A percentile compares a stretch with the other conserved stretches of the same genome.
Evolutionary conservation across 1,284 basidiomycete species (phyloP).

Genomic region (Boletus chippewaensis): DNA sequence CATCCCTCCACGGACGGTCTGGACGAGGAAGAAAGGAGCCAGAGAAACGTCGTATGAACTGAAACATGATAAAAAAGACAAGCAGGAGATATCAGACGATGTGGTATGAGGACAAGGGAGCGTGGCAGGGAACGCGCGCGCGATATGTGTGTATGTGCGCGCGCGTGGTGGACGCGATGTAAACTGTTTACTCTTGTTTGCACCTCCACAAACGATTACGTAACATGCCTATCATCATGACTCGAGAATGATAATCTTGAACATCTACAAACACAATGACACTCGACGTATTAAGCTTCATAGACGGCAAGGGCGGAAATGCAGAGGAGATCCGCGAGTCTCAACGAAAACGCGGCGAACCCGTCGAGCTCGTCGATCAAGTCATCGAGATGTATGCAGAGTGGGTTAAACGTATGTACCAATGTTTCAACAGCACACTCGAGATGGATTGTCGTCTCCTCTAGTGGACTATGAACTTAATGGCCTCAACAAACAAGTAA

Average conservation of each 20-base stretch:
- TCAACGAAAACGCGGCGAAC: constrained; percentile 85
- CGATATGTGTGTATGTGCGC: constrained; percentile 6
- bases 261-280: constrained; percentile 42
- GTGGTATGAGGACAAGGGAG: not conserved
- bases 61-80: constrained; percentile 46
- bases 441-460: not conserved
- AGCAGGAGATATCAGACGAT: not conserved
- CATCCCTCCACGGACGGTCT: constrained; percentile 68
- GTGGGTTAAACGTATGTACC: constrained; percentile 79
- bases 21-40: constrained; percentile 61
- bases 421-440: not conserved
- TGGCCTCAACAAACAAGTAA: constrained; percentile 75
- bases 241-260: constrained; percentile 13
- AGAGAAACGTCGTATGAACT: constrained; percentile 63
- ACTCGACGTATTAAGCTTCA: constrained; percentile 71
- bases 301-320: constrained; percentile 89
- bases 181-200: constrained; percentile 24
- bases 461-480: constrained; percentile 84
- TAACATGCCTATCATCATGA: constrained; percentile 6
- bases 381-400: constrained; percentile 87
- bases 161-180: not conserved
- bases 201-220: constrained; percentile 11
- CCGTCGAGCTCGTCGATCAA: constrained; percentile 90
- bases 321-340: constrained; percentile 90
- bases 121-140: not conserved